Percentiles rank a stretch among this genome's conserved stretches.
phyloP scores from a whole-genome alignment of 768 basidiomycete species.

The Mycena sanguinolenta region DNA sequence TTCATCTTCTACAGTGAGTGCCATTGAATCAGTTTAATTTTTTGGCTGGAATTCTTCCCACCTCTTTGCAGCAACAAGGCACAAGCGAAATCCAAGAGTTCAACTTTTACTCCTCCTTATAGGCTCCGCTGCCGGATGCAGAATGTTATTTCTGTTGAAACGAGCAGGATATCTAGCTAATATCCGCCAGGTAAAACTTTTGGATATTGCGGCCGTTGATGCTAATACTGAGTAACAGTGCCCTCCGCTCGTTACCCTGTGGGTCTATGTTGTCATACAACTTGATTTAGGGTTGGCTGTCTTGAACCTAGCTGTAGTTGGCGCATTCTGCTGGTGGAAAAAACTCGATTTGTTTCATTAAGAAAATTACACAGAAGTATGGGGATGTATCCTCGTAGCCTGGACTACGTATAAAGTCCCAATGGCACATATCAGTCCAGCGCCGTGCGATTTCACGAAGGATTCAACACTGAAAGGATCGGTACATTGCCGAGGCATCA shows the following conservation, averaged over 20 bases:
- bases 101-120: slow-evolving; percentile 73
- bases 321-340: slow-evolving; percentile 73
- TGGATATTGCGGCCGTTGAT: background rate
- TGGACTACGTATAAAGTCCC: background rate
- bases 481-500: slow-evolving; percentile 37
- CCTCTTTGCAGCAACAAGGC: slow-evolving; percentile 65
- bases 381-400: slow-evolving; percentile 4
- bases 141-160: slow-evolving; percentile 81
- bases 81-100: slow-evolving; percentile 67
- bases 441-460: slow-evolving; percentile 13
- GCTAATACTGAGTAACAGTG: slow-evolving; percentile 55
- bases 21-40: slow-evolving; percentile 1
- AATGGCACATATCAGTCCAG: background rate
- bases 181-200: slow-evolving; percentile 75
- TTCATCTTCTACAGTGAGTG: slow-evolving; percentile 86
- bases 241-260: slow-evolving; percentile 83
- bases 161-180: slow-evolving; percentile 76
- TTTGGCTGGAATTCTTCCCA: background rate
- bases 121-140: slow-evolving; percentile 68
- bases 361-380: background rate
- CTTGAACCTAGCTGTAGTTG: slow-evolving; percentile 66
- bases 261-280: slow-evolving; percentile 83
- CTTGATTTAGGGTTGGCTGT: slow-evolving; percentile 75
- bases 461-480: slow-evolving; percentile 21
- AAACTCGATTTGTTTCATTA: slow-evolving; percentile 61